A percentile compares a stretch with the other conserved stretches of the same genome.
Conservation (phyloP, 176 grass and related monocot species). For the Oryza punctata region DNA sequence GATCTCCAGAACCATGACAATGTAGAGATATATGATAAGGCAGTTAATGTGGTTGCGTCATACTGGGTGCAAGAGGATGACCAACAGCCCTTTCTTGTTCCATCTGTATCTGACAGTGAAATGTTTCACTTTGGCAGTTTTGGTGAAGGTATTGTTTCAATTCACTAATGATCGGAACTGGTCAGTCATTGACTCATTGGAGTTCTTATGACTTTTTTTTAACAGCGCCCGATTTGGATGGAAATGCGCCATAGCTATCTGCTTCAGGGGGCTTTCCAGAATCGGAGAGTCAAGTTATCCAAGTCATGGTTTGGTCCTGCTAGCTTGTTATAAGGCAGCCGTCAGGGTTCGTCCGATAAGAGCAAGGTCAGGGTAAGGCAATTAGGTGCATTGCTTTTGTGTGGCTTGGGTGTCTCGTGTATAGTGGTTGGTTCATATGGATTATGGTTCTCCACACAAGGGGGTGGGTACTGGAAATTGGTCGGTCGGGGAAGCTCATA, state of each 20-base stretch:
- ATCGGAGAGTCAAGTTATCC: constrained; percentile 37
- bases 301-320: constrained; percentile 39
- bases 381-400: neutral
- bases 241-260: constrained; percentile 22
- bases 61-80: constrained; percentile 55
- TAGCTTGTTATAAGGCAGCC: constrained; percentile 19
- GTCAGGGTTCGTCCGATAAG: constrained; percentile 14
- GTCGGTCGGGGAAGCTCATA: neutral
- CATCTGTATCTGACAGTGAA: constrained; percentile 8
- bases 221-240: neutral
- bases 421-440: neutral
- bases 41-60: constrained; percentile 44
- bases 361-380: neutral
- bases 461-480: neutral
- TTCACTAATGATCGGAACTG: neutral
- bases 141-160: constrained; percentile 32
- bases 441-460: neutral
- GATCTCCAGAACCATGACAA: constrained; percentile 60
- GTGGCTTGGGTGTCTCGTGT: neutral
- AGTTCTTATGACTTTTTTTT: neutral
- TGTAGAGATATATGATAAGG: constrained; percentile 50
- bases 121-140: constrained; percentile 43
- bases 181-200: neutral
- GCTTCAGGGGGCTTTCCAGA: constrained; percentile 8
- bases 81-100: neutral